These are phyloP conservation scores for Thecaphora thlaspeos DNA, from an alignment of 1,284 basidiomycete species.

Conservation along the genomic window DNA sequence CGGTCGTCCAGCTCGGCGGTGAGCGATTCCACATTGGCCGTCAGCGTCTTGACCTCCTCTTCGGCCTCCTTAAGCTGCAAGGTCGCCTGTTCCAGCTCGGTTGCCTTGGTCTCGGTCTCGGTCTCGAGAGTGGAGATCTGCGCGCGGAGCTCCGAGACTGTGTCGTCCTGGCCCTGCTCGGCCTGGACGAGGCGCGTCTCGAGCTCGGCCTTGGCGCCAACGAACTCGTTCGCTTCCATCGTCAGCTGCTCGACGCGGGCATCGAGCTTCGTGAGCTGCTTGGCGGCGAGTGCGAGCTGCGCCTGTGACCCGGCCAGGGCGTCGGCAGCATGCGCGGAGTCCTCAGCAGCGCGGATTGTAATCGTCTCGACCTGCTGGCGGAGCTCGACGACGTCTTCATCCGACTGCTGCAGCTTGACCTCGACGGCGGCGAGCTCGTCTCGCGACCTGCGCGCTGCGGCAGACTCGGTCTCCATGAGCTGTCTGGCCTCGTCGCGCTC, in stretches of 20 bases:
- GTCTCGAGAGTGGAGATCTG: slow-evolving; percentile 3
- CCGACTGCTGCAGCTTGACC: not conserved
- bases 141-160: slow-evolving; percentile 4
- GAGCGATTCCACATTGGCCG: not conserved
- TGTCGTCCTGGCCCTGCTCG: slow-evolving; percentile 1
- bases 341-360: too few relatives aligned
- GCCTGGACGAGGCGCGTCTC: slow-evolving; percentile 4
- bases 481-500: not conserved
- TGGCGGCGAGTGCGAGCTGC: not conserved
- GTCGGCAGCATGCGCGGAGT: not conserved
- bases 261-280: too few relatives aligned
- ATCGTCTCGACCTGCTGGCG: not conserved
- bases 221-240: too few relatives aligned
- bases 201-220: slow-evolving; percentile 1
- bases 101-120: slow-evolving; percentile 5
- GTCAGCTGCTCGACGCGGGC: too few relatives aligned
- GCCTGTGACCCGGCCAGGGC: not conserved
- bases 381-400: not conserved
- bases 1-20: not conserved
- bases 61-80: slow-evolving; percentile 7
- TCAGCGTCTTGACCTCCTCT: slow-evolving; percentile 3
- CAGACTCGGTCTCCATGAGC: too few relatives aligned
- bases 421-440: not conserved
- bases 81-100: slow-evolving; percentile 8
- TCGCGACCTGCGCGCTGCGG: not conserved